Base-by-base conservation (phyloP, 257 asterid species). In the Ballota nigra region DNA sequence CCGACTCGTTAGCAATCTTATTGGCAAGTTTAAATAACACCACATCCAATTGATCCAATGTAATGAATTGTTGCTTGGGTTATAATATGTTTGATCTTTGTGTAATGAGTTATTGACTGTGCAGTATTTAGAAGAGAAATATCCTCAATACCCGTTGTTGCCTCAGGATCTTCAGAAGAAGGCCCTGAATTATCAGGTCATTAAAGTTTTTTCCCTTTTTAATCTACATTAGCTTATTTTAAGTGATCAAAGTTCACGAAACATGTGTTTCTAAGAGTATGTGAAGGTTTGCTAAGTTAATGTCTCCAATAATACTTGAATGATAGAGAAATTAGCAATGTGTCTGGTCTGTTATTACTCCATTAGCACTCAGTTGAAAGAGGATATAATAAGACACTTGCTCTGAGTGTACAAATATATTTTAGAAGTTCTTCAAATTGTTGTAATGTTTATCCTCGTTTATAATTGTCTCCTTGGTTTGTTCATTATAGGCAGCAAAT, bases 61-160 rank as follows among this genome's bases (percentile, higher is more conserved):
- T 20, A n/a, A 5, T 20, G 5, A 2, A 43, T 40, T 7, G 8
- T 16, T 55, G 26, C 63, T 81, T 66, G 34, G 31, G 57, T 22
- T 22, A 5, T 49, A 1, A 15, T 6, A 49, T 63, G 28, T 43
- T 0, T 43, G 24, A 59, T 77, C 45, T 29, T 29, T 36, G 16
- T 41, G 56, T 52, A 31, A 36, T 66, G 33, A 24, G 9, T 28
- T 5, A 5, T 70, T 61, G 69, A 49, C 45, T 56, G 23, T 82
- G 78, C 80, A 93, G 97, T 89, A 93, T 83, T 76, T 93, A 56
- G 98, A 93, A 81, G 96, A 91, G 83, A 93, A 86, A 83, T 91
- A 81, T 80, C 98, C 98, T 41, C 94, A 87, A 69, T 85, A 72
- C 67, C 96, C 97, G 4, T 79, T 93, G 88, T 78, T 93, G 78